Conservation (phyloP, 371 early-diverging fungal genomes). For the Apophysomyces ossiformis region DNA sequence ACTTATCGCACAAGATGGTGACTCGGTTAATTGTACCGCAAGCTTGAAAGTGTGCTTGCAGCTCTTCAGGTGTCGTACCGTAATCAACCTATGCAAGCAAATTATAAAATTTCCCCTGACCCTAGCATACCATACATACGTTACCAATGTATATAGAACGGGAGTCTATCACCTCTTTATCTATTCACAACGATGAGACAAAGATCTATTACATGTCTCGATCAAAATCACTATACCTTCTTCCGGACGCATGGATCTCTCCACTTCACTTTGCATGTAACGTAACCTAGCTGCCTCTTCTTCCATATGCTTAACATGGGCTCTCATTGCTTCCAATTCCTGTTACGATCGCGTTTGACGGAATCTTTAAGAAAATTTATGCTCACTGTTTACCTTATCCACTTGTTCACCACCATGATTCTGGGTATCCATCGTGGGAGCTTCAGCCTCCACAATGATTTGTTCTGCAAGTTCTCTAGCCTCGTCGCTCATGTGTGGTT, state of each 20-base stretch:
- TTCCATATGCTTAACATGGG: slow-evolving; percentile 91
- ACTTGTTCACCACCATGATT: slow-evolving; percentile 26
- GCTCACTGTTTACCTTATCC: slow-evolving; percentile 36
- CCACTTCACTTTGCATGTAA: slow-evolving; percentile 89
- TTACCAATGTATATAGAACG: slow-evolving; percentile 96
- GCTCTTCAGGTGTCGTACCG: slow-evolving; percentile 92
- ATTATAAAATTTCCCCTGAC: slow-evolving; percentile 14
- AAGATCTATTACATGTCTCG: neutral
- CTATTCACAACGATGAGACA: slow-evolving; percentile 29
- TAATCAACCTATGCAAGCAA: slow-evolving; percentile 82
- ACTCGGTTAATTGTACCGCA: slow-evolving; percentile 98
- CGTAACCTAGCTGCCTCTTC: slow-evolving; percentile 93
- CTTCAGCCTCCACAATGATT: slow-evolving; percentile 17
- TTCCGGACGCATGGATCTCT: slow-evolving; percentile 76
- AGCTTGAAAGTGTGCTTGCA: slow-evolving; percentile 95
- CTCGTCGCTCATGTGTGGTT: slow-evolving; percentile 8
- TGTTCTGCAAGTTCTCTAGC: slow-evolving; percentile 18
- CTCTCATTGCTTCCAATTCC: slow-evolving; percentile 87
- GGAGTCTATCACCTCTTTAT: slow-evolving; percentile 86
- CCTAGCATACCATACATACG: slow-evolving; percentile 51
- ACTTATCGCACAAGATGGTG: slow-evolving; percentile 95
- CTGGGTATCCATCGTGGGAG: slow-evolving; percentile 4
- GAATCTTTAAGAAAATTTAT: neutral
- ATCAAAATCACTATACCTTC: slow-evolving; percentile 50
- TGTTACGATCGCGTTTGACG: slow-evolving; percentile 15